Base-by-base conservation (phyloP, 495 filamentous ascomycete species). In the Platismatia glauca region DNA sequence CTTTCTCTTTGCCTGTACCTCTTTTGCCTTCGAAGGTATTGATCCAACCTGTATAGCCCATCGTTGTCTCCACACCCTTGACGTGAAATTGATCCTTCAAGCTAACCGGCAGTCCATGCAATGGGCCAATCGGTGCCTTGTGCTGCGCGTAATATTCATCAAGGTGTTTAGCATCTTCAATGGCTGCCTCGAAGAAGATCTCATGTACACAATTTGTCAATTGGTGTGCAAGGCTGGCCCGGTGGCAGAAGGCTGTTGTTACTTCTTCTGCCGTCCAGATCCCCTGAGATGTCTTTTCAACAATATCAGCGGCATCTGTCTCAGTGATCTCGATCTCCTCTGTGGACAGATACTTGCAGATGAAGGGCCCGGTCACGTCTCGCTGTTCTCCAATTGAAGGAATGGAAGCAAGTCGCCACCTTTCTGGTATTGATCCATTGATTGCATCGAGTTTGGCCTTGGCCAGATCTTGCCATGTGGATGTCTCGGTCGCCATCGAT, bases 81-180 rank as follows among this genome's bases (percentile, higher is more conserved):
- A 89, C 78, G 59, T 88, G 86, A 69, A 88, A 88, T 67, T 88
- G 86, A 64, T 89, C 86, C 71, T 88, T 89, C 16, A 89, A 70
- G 58, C 83, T 86, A 20, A 89, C 64, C 1, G 86, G 86, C 3
- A 89, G 73, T 29, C 86, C 86, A 63, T 89, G 86, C 0, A 89
- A 71, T 1, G 84, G 84, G 0, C 83, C 83, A 7, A 78, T 62
- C n/a, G 80, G 75, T 29, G 69, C 67, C 33, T 76, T 73, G 65
- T 84, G 69, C 44, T 79, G 66, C 7, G 70, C 68, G 24, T 79
- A 77, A 69, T 86, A 80, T 12, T 72, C 66, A 71, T 90, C 89
- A 1, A 89, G 80, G 20, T 72, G 67, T 57, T 74, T 76, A 4
- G 89, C 89, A 24, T 77, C 77, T 50, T 74, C 68, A 9, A 91